Base-by-base conservation (phyloP, 352 stramenopile genomes). In the Phytophthora boehmeriae region DNA sequence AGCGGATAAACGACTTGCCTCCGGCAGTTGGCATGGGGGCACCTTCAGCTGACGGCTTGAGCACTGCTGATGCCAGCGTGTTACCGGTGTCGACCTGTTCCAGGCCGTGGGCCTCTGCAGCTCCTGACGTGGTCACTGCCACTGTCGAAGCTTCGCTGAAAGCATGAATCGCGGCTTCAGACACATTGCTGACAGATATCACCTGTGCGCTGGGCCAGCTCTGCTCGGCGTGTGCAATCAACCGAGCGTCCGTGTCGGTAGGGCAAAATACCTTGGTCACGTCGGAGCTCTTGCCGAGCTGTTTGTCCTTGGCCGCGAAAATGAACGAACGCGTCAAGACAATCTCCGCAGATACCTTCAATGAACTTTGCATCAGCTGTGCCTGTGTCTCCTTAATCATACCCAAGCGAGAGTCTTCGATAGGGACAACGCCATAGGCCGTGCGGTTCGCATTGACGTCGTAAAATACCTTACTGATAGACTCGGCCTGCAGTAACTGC, bases 341-440 rank as follows among this genome's bases (percentile, higher is more conserved):
- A 45, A 93, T 85, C 55, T 95, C 86, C 10, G 83, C 86, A 8
- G 80, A 82, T 13, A 93, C 79, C 58, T 93, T 90, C 32, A 95
- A 72, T n/a, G 83, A 81, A 52, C 78, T 86, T 27, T 59, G 73
- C 62, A 93, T 66, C 38, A 93, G 53, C 47, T 84, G 82, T 10
- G 81, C 75, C 59, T 96, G 88, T 2, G 88, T 95, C 48, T 94
- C 86, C 67, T 96, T 96, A 53, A 89, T 77, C 76, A 96, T 96
- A 25, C 88, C 88, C 13, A 82, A 50, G 45, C 77, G 77, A n/a
- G 87, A 92, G 51, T 95, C 86, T 56, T 96, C 87, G 41, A 96
- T 89, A 6, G 87, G 87, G 16, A 96, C 85, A 16, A 96, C 77
- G n/a, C 85, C 88, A 49, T 89, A 96, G 5, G 87, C 88, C 1